phyloP scores from a whole-genome alignment of 306 rosid species.

The Notholithocarpus densiflorus region DNA sequence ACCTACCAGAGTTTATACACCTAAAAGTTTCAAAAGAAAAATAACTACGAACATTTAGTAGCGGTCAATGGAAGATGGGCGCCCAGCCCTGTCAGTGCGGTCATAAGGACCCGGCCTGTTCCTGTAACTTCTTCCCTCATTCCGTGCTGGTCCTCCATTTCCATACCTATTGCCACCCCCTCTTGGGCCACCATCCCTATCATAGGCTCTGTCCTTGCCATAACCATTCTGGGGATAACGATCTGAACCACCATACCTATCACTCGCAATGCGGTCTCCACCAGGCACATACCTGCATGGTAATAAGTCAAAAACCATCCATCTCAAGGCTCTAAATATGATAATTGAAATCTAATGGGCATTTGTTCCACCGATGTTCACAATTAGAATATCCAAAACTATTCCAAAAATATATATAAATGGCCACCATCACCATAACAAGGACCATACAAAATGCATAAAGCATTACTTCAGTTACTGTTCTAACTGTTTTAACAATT shows the following conservation, averaged over 20 bases:
- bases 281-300: constrained; percentile 54
- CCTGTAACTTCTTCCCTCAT: constrained; percentile 71
- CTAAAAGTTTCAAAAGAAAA: constrained; percentile 9
- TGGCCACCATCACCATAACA: not conserved
- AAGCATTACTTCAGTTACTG: constrained; percentile 2
- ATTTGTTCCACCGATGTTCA: not conserved
- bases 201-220: constrained; percentile 78
- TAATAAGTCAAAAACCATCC: not conserved
- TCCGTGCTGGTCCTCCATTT: constrained; percentile 59
- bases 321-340: not conserved
- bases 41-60: constrained; percentile 32
- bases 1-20: constrained; percentile 20
- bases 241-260: constrained; percentile 69
- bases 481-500: not conserved
- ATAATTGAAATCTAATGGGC: not conserved
- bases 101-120: constrained; percentile 81
- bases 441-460: not conserved
- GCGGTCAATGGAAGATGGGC: constrained; percentile 72
- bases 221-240: constrained; percentile 74
- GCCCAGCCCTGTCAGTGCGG: constrained; percentile 64
- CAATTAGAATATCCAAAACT: not conserved
- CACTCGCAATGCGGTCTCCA: constrained; percentile 72
- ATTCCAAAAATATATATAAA: not conserved
- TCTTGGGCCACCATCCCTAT: constrained; percentile 56
- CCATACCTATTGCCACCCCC: constrained; percentile 68